These are phyloP conservation scores for Paramyrothecium roridum DNA, from an alignment of 2,329 filamentous ascomycete genomes.

Conservation along the genomic window DNA sequence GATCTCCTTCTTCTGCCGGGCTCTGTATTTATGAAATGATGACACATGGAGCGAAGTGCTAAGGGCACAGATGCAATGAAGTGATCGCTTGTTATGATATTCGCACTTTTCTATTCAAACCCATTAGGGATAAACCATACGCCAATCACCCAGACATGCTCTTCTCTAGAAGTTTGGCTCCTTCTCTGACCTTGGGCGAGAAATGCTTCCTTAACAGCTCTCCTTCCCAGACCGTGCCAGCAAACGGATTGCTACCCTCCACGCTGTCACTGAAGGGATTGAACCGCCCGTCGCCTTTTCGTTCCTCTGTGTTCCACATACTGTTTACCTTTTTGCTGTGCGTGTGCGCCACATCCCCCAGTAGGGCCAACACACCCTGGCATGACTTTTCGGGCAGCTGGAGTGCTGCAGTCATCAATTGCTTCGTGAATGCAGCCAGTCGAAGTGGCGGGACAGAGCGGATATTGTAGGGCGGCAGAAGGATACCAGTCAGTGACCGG, in stretches of 20 bases:
- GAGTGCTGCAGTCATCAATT: constrained; percentile 76
- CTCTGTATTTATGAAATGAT: no score
- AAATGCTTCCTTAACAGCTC: constrained; percentile 84
- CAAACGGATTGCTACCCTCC: constrained; percentile 87
- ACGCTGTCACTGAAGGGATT: constrained; percentile 70
- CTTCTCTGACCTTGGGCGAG: constrained; percentile 80
- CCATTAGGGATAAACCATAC: background rate
- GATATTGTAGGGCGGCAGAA: constrained; percentile 72
- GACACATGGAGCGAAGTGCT: no score
- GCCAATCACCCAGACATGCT: constrained; percentile 37
- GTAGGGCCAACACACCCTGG: constrained; percentile 72
- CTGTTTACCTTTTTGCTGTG: constrained; percentile 79
- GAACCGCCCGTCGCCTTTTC: constrained; percentile 85
- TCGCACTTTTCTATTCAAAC: background rate
- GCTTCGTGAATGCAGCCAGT: constrained; percentile 90
- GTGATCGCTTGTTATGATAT: background rate
- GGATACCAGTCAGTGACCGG: constrained; percentile 76
- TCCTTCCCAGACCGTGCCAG: constrained; percentile 88
- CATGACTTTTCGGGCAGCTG: constrained; percentile 90
- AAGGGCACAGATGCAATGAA: background rate
- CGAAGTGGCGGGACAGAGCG: constrained; percentile 75
- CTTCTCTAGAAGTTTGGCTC: constrained; percentile 67
- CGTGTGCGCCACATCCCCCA: constrained; percentile 74
- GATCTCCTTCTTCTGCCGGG: constrained; percentile 11
- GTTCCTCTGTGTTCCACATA: constrained; percentile 94